A percentile compares a stretch with the other conserved stretches of the same genome.
These are phyloP conservation scores for Apiotrichum sp. DNA, from an alignment of 1,284 basidiomycete species.

Conservation along the genomic window DNA sequence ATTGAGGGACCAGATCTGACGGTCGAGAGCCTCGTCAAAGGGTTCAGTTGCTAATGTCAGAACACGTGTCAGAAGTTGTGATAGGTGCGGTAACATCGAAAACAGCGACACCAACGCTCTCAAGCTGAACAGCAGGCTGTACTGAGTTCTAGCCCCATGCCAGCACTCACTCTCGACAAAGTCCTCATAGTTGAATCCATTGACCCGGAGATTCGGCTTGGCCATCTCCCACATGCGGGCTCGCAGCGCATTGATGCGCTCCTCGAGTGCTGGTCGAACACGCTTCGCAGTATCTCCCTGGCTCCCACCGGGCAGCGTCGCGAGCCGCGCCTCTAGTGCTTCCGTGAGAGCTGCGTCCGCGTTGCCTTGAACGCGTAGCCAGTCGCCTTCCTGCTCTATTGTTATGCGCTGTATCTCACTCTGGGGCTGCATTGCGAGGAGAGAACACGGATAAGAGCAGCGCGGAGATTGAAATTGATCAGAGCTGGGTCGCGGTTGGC, in stretches of 20 bases:
- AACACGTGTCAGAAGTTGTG: neutral
- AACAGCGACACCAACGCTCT: too few relatives aligned
- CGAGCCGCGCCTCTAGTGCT: constrained; percentile 32
- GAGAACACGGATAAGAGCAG: neutral
- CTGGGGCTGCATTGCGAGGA: constrained; percentile 6
- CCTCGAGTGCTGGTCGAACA: constrained; percentile 36
- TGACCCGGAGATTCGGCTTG: constrained; percentile 66
- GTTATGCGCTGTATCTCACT: constrained; percentile 18
- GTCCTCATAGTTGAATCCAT: constrained; percentile 68
- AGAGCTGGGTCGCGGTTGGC: too few relatives aligned
- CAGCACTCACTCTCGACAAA: constrained; percentile 49
- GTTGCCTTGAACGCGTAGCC: constrained; percentile 39
- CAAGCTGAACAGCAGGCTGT: too few relatives aligned
- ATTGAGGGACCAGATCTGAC: constrained; percentile 63
- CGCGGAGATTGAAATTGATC: too few relatives aligned
- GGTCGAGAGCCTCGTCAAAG: constrained; percentile 72
- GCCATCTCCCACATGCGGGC: constrained; percentile 53
- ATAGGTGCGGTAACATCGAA: too few relatives aligned
- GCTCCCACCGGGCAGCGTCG: constrained; percentile 34
- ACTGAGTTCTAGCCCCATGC: too few relatives aligned
- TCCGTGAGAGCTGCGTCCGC: constrained; percentile 20
- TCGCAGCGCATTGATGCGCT: constrained; percentile 29
- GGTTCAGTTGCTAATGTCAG: constrained; percentile 58
- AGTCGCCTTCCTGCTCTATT: constrained; percentile 39
- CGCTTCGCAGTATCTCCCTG: constrained; percentile 26